These are phyloP conservation scores for Ogataea nakhonphanomensis DNA, from an alignment of 805 yeast genomes.

Conservation along the genomic window DNA sequence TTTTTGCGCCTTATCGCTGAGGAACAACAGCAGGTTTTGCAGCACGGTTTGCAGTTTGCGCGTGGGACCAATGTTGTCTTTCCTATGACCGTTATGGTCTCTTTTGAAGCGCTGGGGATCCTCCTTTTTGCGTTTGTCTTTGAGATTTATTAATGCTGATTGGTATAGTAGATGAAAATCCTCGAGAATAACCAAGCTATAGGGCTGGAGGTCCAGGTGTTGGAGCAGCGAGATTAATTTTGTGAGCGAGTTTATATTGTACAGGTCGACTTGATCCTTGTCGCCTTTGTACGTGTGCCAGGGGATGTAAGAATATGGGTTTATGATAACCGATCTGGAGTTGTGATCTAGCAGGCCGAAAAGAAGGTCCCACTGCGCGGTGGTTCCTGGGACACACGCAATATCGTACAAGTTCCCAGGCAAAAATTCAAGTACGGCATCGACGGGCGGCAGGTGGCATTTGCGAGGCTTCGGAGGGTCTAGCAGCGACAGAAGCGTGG, in stretches of 20 bases:
- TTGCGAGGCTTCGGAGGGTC: not conserved
- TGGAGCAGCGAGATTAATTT: constrained; percentile 25
- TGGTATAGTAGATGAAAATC: constrained; percentile 28
- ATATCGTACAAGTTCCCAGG: constrained; percentile 27
- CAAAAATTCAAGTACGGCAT: constrained; percentile 1
- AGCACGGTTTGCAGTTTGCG: constrained; percentile 22
- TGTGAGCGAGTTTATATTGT: constrained; percentile 17
- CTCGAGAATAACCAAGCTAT: constrained; percentile 27
- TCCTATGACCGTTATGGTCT: constrained; percentile 19
- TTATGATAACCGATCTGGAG: constrained; percentile 2
- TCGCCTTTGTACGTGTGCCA: constrained; percentile 23
- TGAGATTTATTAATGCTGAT: constrained; percentile 10
- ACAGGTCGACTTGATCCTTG: constrained; percentile 12
- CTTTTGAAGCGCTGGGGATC: constrained; percentile 12
- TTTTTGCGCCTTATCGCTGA: constrained; percentile 15
- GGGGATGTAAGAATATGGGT: constrained; percentile 19
- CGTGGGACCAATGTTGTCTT: constrained; percentile 17
- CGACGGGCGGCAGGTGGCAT: constrained; percentile 1
- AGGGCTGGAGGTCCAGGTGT: constrained; percentile 14
- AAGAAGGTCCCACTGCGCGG: constrained; percentile 29
- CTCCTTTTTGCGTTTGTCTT: constrained; percentile 3
- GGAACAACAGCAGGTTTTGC: constrained; percentile 19
- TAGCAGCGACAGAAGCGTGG: constrained; percentile 7
- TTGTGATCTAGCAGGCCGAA: constrained; percentile 17
- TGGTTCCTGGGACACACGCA: constrained; percentile 26